Evolutionary conservation across 345 rosid genomes (phyloP).

Genomic region (Acer negundo): DNA sequence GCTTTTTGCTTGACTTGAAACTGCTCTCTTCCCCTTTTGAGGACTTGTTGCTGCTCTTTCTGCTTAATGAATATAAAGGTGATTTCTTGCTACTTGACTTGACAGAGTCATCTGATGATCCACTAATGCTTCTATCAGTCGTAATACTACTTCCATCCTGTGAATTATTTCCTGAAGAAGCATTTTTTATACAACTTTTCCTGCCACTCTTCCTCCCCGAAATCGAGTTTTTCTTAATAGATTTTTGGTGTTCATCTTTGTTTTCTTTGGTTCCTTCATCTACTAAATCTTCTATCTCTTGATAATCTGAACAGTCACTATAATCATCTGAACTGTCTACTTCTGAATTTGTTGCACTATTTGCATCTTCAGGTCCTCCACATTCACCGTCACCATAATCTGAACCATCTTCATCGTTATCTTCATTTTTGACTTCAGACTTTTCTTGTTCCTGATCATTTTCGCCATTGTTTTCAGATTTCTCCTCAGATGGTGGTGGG

Average conservation of each 20-base stretch:
- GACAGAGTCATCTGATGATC: background rate
- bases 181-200: background rate
- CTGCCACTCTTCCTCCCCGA: background rate
- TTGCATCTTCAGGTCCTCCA: background rate
- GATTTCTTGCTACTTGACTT: background rate
- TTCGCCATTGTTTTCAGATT: background rate
- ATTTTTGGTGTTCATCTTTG: background rate
- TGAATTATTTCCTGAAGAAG: background rate
- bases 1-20: background rate
- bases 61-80: background rate
- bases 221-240: background rate
- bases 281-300: background rate
- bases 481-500: constrained; percentile 20
- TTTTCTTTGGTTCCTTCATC: background rate
- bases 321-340: background rate
- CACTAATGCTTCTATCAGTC: background rate
- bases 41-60: constrained; percentile 10
- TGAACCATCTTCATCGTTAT: background rate
- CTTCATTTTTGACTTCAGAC: background rate
- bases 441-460: background rate
- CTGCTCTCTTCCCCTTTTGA: background rate
- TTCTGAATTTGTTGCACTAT: constrained; percentile 2
- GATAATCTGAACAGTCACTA: background rate
- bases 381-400: background rate
- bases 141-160: background rate